These are phyloP conservation scores for Diplosphaera chodatii DNA, from an alignment of 139 green algal genomes.

Conservation along the genomic window DNA sequence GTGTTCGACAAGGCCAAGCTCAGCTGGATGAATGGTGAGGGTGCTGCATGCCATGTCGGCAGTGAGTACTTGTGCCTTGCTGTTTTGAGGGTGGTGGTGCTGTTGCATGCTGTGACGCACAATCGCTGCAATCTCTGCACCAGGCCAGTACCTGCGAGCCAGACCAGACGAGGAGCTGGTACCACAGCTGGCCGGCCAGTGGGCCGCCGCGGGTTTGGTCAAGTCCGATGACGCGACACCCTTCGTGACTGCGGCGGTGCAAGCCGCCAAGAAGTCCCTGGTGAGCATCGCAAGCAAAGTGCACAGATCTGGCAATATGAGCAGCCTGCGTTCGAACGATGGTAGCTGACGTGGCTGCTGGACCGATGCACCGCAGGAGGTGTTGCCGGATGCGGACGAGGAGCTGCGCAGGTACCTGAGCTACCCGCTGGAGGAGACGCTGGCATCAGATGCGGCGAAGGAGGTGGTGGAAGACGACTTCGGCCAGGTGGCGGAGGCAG, in stretches of 20 bases:
- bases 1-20: slow-evolving; percentile 96
- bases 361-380: background rate
- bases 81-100: too few relatives aligned
- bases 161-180: slow-evolving; percentile 50
- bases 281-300: too few relatives aligned
- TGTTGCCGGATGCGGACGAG: slow-evolving; percentile 55
- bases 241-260: slow-evolving; percentile 48
- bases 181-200: slow-evolving; percentile 29
- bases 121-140: too few relatives aligned
- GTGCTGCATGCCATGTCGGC: too few relatives aligned
- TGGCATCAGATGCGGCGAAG: slow-evolving; percentile 47
- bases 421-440: slow-evolving; percentile 84
- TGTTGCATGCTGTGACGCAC: too few relatives aligned
- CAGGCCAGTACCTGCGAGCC: slow-evolving; percentile 79
- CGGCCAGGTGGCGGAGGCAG: slow-evolving; percentile 55
- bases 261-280: background rate
- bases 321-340: too few relatives aligned
- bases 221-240: slow-evolving; percentile 26
- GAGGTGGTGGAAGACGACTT: slow-evolving; percentile 67
- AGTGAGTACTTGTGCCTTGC: too few relatives aligned
- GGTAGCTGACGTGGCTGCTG: too few relatives aligned
- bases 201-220: slow-evolving; percentile 57
- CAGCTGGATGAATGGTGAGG: slow-evolving; percentile 34
- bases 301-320: too few relatives aligned
- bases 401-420: slow-evolving; percentile 63